phyloP scores from a whole-genome alignment of 257 asterid species.

The Sherardia arvensis region DNA sequence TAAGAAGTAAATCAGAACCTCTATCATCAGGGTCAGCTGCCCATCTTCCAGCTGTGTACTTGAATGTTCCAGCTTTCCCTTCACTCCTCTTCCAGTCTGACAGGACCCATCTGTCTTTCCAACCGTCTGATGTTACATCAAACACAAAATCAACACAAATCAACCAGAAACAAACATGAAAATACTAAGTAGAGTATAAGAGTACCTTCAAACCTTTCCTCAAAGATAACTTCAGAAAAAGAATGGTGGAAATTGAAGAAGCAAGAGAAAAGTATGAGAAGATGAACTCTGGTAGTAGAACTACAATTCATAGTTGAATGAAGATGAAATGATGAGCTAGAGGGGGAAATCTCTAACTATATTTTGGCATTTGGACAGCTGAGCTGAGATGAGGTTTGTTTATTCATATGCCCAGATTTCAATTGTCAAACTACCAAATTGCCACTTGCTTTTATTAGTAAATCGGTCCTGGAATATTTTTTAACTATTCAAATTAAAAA shows the following conservation, averaged over 20 bases:
- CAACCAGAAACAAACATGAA: slow-evolving; percentile 1
- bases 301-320: slow-evolving; percentile 3
- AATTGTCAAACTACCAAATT: neutral
- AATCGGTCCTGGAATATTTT: neutral
- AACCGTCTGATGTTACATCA: slow-evolving; percentile 41
- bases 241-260: slow-evolving; percentile 25
- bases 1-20: slow-evolving; percentile 26
- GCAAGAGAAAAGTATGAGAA: slow-evolving; percentile 1
- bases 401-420: neutral
- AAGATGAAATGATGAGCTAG: neutral
- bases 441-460: neutral
- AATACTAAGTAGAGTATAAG: neutral
- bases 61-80: slow-evolving; percentile 87
- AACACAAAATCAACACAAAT: neutral
- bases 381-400: neutral
- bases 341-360: neutral
- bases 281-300: slow-evolving; percentile 1
- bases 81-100: slow-evolving; percentile 90
- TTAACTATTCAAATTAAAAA: too few relatives aligned
- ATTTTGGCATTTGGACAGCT: neutral
- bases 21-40: slow-evolving; percentile 78
- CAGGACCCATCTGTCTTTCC: slow-evolving; percentile 76
- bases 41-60: slow-evolving; percentile 89
- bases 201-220: slow-evolving; percentile 76
- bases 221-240: slow-evolving; percentile 56